A percentile compares a stretch with the other conserved stretches of the same genome.
Evolutionary conservation across 495 filamentous ascomycete species (phyloP).

Genomic region (Hyaloscypha variabilis): DNA sequence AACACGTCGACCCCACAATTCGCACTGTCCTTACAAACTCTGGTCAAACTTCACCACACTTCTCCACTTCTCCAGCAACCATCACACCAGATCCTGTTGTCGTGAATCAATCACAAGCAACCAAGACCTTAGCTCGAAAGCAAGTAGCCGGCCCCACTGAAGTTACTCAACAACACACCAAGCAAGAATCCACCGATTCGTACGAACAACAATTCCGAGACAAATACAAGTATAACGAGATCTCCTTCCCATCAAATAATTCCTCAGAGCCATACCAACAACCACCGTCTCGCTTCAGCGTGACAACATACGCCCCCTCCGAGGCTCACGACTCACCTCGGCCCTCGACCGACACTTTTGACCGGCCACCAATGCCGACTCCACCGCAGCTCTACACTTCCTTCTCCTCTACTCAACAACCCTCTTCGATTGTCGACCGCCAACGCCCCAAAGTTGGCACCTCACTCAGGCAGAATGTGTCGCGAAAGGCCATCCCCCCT

Average conservation of each 20-base stretch:
- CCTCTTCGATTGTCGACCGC: conserved; percentile 24
- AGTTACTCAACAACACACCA: conserved; percentile 12
- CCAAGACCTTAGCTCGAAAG: conserved; percentile 6
- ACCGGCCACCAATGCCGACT: conserved; percentile 27
- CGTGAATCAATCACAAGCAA: conserved; percentile 12
- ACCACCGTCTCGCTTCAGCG: conserved; percentile 71
- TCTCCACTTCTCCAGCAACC: conserved; percentile 22
- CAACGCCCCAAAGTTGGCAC: conserved; percentile 25
- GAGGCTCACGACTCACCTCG: conserved; percentile 54
- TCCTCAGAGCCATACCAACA: conserved; percentile 39
- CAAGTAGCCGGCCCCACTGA: conserved; percentile 7
- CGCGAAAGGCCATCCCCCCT: conserved; percentile 28
- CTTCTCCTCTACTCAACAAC: background rate
- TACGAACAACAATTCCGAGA: conserved; percentile 35
- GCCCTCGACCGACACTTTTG: conserved; percentile 45
- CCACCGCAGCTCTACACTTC: conserved; percentile 10
- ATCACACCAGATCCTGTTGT: conserved; percentile 19
- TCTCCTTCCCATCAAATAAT: conserved; percentile 13
- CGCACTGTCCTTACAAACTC: conserved; percentile 27
- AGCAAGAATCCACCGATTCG: conserved; percentile 36
- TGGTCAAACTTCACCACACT: conserved; percentile 19
- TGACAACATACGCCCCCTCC: conserved; percentile 69
- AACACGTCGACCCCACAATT: conserved; percentile 21
- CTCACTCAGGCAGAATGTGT: conserved; percentile 3
- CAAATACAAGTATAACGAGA: conserved; percentile 30